Conservation (phyloP, 768 basidiomycete genomes). For the Podaxis rugospora region DNA sequence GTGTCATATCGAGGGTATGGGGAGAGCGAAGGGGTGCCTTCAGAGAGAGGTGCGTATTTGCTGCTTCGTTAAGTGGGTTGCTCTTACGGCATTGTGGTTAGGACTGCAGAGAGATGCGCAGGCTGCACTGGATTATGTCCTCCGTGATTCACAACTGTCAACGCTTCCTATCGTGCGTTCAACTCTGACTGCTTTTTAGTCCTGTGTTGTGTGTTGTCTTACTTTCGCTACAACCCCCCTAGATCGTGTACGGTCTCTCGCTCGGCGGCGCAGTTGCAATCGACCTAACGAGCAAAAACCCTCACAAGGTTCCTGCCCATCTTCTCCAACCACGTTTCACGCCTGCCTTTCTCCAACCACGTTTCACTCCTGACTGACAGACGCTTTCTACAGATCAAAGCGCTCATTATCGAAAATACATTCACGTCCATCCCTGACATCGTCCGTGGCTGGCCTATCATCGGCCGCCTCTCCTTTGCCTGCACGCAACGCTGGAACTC, state of each 20-base stretch:
- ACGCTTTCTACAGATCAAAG: conserved; percentile 43
- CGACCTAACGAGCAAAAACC: conserved; percentile 71
- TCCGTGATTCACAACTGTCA: conserved; percentile 49
- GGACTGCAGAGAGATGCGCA: conserved; percentile 80
- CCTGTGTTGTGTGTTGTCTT: neutral
- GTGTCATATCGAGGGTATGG: conserved; percentile 92
- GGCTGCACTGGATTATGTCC: conserved; percentile 67
- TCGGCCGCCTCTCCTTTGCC: conserved; percentile 64
- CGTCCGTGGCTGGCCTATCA: conserved; percentile 60
- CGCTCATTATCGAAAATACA: conserved; percentile 84
- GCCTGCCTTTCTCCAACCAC: too few species aligned
- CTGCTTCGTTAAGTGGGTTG: neutral
- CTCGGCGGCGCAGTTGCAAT: conserved; percentile 89
- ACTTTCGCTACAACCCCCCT: neutral
- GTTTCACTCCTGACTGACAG: neutral
- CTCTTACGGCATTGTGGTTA: conserved; percentile 18
- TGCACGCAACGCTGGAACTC: conserved; percentile 84
- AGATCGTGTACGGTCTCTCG: conserved; percentile 45
- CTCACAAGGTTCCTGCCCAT: conserved; percentile 38
- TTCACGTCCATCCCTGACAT: conserved; percentile 78
- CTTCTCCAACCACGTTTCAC: neutral
- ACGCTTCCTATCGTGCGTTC: conserved; percentile 18
- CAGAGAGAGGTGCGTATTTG: conserved; percentile 58
- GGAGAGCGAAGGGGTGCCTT: conserved; percentile 70
- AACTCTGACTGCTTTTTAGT: neutral